Conservation (phyloP, 164 flowering plant species). For the Taxillus chinensis region DNA sequence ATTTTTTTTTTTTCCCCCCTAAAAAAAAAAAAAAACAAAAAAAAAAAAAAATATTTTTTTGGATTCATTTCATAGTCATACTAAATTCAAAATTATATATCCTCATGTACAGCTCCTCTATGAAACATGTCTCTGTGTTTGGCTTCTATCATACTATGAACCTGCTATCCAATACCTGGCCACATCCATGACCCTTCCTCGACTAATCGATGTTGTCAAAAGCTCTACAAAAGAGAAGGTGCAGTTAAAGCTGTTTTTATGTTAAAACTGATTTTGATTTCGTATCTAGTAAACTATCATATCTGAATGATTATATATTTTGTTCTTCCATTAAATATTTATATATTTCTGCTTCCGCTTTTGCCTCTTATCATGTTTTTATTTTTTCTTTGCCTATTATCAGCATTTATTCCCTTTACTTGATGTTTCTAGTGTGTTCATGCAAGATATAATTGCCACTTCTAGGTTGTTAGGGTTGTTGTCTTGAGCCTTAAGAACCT, state of each 20-base stretch:
- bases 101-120: constrained; percentile 68
- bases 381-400: not conserved
- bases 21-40: too few relatives aligned
- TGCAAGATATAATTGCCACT: not conserved
- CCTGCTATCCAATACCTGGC: constrained; percentile 88
- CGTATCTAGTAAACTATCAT: not conserved
- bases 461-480: constrained; percentile 90
- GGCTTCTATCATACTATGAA: constrained; percentile 92
- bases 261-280: constrained; percentile 5
- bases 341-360: too few relatives aligned
- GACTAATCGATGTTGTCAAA: constrained; percentile 76
- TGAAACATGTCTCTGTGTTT: constrained; percentile 91
- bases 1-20: too few relatives aligned
- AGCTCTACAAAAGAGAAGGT: constrained; percentile 97
- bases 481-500: constrained; percentile 76
- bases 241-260: constrained; percentile 8
- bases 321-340: too few relatives aligned
- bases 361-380: not conserved
- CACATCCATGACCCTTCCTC: constrained; percentile 70
- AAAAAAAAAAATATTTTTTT: too few relatives aligned
- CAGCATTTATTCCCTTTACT: too few relatives aligned
- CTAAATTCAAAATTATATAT: not conserved
- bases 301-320: too few relatives aligned
- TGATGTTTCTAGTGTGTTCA: too few relatives aligned
- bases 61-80: too few relatives aligned